Evolutionary conservation across 805 yeast genomes (phyloP).

Genomic region (Ogataea paraovalis): DNA sequence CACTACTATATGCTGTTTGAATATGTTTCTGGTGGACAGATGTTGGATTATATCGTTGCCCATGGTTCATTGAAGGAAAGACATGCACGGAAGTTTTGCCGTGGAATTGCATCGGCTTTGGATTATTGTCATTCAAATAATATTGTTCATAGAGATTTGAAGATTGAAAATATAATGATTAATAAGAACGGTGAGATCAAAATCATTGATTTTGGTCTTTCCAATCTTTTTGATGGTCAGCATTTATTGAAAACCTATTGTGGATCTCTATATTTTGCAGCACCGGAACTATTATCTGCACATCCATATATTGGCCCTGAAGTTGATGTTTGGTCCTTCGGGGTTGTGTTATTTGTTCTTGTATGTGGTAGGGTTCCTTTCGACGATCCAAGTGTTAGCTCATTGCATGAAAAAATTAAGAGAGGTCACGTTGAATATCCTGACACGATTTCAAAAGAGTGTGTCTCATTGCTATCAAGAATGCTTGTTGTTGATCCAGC

Average conservation of each 20-base stretch:
- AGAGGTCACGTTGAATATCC: constrained; percentile 93
- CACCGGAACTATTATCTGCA: constrained; percentile 92
- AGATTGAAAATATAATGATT: constrained; percentile 94
- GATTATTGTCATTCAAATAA: constrained; percentile 92
- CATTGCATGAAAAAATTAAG: constrained; percentile 89
- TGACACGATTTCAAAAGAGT: constrained; percentile 69
- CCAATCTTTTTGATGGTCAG: constrained; percentile 74
- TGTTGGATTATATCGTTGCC: constrained; percentile 93
- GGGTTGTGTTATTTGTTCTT: constrained; percentile 89
- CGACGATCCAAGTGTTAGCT: constrained; percentile 90
- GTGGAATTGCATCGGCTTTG: constrained; percentile 91
- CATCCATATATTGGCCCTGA: constrained; percentile 94
- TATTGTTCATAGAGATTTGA: constrained; percentile 94
- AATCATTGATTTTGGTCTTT: constrained; percentile 93
- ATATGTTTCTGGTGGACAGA: constrained; percentile 94
- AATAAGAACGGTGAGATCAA: constrained; percentile 91
- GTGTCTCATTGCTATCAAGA: constrained; percentile 71
- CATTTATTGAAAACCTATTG: constrained; percentile 86
- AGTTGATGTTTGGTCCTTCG: constrained; percentile 98
- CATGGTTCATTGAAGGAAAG: constrained; percentile 93
- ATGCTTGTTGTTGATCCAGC: constrained; percentile 91
- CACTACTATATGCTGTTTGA: constrained; percentile 97
- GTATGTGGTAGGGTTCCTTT: constrained; percentile 98
- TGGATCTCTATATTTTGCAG: constrained; percentile 97
- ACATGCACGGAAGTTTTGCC: constrained; percentile 90